Evolutionary conservation across 139 green algal genomes (phyloP), one percentile per base, ranked within the genome.

Genomic region (Chlamydomonas schloesseri): DNA sequence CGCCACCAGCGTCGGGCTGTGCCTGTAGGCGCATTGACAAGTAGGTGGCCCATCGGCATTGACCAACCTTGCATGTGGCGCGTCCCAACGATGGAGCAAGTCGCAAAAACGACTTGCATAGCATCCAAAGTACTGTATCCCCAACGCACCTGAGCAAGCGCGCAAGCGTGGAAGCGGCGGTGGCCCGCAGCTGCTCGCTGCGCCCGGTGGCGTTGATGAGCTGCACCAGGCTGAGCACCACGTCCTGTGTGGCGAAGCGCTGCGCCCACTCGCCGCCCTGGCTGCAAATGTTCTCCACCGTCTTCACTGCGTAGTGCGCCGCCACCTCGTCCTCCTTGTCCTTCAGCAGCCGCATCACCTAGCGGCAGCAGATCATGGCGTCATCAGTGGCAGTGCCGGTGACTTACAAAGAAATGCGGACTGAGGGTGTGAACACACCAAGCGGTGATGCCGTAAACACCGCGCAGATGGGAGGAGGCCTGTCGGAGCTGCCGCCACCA

Each of bases 291-390:
- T 99, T 99, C 91, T 99, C 97, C 21, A 99, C 94, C 1, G 96
- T 97, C 92, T 99, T 99, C 18, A 95, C 93, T 0, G 97, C 97
- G 79, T 99, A 99, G 88, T 99, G 97, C 91, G 95, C 92, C 28
- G 91, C 92, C 33, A 98, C 89, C 75, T 97, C 94, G 85, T 99
- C 96, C 87, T 98, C 94, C 17, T 93, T 93, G 15, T 87, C 82
- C 83, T 91, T 89, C 26, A 99, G 89, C 91, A 98, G 88, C 72
- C 92, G 78, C 34, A 85, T 79, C 24, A 87, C 81, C 81, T 80
- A 28, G 37, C 8, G 20, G 42, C 18, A 69, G 28, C 42, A 93
- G 28, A n/a, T n/a, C n/a, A n/a, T n/a, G n/a, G n/a, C n/a, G n/a
- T n/a, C n/a, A n/a, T n/a, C n/a, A 46, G 29, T 46, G n/a, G 28